Evolutionary conservation across 495 filamentous ascomycete species (phyloP).

Genomic region (Penicillium turbatum): DNA sequence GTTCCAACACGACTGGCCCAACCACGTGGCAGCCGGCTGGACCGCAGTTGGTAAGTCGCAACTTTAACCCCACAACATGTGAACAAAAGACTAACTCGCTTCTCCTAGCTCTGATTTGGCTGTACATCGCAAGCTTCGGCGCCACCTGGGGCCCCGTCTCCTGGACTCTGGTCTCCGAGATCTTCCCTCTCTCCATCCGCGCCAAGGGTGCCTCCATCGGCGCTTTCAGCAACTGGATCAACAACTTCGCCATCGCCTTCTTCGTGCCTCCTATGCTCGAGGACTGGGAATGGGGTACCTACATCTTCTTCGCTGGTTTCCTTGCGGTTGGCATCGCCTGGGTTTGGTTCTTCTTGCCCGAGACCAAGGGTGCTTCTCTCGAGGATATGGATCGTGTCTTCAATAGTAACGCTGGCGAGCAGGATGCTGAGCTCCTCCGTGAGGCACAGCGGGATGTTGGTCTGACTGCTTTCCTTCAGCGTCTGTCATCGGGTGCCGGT

Average conservation of each 20-base stretch:
- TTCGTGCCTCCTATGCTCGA: slow-evolving; percentile 47
- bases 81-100: slow-evolving; percentile 15
- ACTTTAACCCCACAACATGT: slow-evolving; percentile 20
- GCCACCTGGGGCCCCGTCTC: slow-evolving; percentile 53
- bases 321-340: slow-evolving; percentile 35
- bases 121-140: slow-evolving; percentile 52
- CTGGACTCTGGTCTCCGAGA: slow-evolving; percentile 33
- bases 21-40: slow-evolving; percentile 39
- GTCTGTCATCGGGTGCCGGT: slow-evolving; percentile 12
- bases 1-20: slow-evolving; percentile 31
- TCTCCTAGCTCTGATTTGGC: slow-evolving; percentile 29
- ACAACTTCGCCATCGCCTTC: slow-evolving; percentile 47
- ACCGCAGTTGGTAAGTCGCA: slow-evolving; percentile 38
- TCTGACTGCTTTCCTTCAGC: slow-evolving; percentile 21
- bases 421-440: slow-evolving; percentile 31
- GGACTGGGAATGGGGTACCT: slow-evolving; percentile 45
- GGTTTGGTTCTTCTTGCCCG: slow-evolving; percentile 47
- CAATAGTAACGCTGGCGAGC: slow-evolving; percentile 32
- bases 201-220: slow-evolving; percentile 42
- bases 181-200: slow-evolving; percentile 44
- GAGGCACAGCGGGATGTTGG: slow-evolving; percentile 31
- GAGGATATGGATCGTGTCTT: slow-evolving; percentile 61
- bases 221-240: slow-evolving; percentile 46
- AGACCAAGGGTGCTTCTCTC: slow-evolving; percentile 61
- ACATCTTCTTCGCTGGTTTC: slow-evolving; percentile 41